Evolutionary conservation across 2,329 filamentous ascomycete species (phyloP), one percentile per base, ranked within the genome.

Genomic region (Allantophomopsis lycopodina): DNA sequence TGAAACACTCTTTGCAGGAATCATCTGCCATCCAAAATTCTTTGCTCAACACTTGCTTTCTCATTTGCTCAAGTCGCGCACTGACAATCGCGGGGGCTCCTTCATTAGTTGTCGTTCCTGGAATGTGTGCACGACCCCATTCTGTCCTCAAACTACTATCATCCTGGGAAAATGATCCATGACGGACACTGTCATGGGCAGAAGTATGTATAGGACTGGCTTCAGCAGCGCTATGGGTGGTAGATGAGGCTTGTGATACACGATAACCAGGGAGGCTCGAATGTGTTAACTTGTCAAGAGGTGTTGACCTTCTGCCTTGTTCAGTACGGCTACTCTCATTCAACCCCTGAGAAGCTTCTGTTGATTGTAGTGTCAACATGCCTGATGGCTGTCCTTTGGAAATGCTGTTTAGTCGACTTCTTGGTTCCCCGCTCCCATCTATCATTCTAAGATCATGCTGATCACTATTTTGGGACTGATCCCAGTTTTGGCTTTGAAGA

Each of bases 1-100:
- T 75, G 56, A 95, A 98, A 54, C 91, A 98, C 51, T 95, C 89
- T 56, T 94, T 96, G 43, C 89, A 93, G 46, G 93, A 95, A 54
- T 96, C 91, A 55, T 98, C 91, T 43, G 87, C 84, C 91, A 98
- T 98, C 91, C 89, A 96, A 51, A 94, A 96, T 50, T 96, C 88
- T 53, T 88, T 91, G 56, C 84, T 94, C 35, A 96, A 64, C 7
- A 98, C 79, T 53, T 89, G 87, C 51, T 85, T 83, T 45, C 82
- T 77, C 67, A 94, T 81, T 49, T 83, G 79, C 37, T 76, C 75
- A 6, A 81, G 61, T 40, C 73, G 69, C 7, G 73, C 69, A 50
- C 65, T 78, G 42, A 79, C 73, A 37, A 66, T 64, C 43, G 75
- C 74, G 2, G 71, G 68, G 5, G 68, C 69, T 2, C 70, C 70